Evolutionary conservation across 106 monocot species (phyloP).

Genomic region (Amphibolis antarctica): DNA sequence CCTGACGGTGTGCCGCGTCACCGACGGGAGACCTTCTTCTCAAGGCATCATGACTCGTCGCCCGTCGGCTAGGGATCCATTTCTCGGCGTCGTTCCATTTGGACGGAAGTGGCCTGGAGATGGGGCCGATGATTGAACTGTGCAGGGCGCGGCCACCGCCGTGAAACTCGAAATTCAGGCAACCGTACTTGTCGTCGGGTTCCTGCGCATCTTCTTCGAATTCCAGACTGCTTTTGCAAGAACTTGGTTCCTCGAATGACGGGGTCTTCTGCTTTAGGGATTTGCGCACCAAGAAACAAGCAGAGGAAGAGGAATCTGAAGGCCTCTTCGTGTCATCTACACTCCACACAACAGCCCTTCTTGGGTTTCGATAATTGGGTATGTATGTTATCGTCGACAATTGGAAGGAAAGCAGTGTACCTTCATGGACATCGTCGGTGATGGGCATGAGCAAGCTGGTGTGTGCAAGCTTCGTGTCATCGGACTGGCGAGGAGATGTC

Average conservation of each 20-base stretch:
- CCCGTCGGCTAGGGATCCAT: constrained; percentile 50
- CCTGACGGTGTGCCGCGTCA: constrained; percentile 14
- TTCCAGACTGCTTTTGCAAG: constrained; percentile 9
- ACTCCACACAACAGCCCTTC: background rate
- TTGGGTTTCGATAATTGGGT: too few species aligned
- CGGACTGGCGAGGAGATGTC: constrained; percentile 57
- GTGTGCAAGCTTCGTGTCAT: constrained; percentile 37
- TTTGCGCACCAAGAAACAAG: background rate
- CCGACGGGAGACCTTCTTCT: constrained; percentile 40
- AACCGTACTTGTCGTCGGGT: constrained; percentile 17
- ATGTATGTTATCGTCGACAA: too few species aligned
- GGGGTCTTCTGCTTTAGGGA: too few species aligned
- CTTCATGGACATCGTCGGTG: background rate
- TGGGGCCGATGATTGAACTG: constrained; percentile 11
- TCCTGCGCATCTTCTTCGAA: background rate
- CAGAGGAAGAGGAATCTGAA: background rate
- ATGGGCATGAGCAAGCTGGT: constrained; percentile 33
- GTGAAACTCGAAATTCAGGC: constrained; percentile 63
- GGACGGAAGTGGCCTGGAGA: constrained; percentile 57
- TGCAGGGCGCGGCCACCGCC: constrained; percentile 30
- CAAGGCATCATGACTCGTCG: constrained; percentile 22
- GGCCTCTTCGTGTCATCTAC: background rate
- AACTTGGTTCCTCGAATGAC: background rate
- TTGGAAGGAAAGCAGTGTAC: background rate
- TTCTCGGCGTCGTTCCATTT: constrained; percentile 99